A percentile compares a stretch with the other conserved stretches of the same genome.
These are phyloP conservation scores for Pythium utonaiense DNA, from an alignment of 352 stramenopile species.

Conservation along the genomic window DNA sequence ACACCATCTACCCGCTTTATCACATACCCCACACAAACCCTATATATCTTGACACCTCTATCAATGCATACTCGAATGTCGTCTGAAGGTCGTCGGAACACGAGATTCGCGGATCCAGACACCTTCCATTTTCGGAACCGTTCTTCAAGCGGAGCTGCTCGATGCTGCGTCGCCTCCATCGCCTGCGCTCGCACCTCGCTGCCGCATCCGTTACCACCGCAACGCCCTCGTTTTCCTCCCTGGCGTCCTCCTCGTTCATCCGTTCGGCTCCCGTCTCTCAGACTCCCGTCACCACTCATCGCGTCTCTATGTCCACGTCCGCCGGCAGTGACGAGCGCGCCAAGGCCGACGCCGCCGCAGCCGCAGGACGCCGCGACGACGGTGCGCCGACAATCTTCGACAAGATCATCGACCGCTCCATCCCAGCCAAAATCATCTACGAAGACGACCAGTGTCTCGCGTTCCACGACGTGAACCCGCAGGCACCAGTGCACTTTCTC, in stretches of 20 bases:
- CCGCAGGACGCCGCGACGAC: constrained; percentile 31
- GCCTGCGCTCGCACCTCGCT: constrained; percentile 20
- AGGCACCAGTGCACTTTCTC: constrained; percentile 95
- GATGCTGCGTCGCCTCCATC: constrained; percentile 23
- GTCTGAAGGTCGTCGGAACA: background rate
- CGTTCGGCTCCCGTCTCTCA: background rate
- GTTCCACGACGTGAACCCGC: constrained; percentile 98
- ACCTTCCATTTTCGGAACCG: background rate
- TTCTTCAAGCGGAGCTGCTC: constrained; percentile 10
- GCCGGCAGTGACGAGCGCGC: constrained; percentile 44
- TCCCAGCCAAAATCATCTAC: constrained; percentile 95
- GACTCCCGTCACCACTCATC: background rate
- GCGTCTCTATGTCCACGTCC: constrained; percentile 41
- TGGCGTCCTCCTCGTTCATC: background rate
- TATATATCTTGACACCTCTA: background rate
- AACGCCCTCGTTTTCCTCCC: background rate
- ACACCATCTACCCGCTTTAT: background rate
- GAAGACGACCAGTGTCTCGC: constrained; percentile 95
- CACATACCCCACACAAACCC: background rate
- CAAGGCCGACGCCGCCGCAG: constrained; percentile 54
- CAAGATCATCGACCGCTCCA: constrained; percentile 95
- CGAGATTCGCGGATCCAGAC: background rate
- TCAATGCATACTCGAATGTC: background rate
- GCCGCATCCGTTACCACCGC: background rate
- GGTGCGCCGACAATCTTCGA: constrained; percentile 95